A percentile compares a stretch with the other conserved stretches of the same genome.
phyloP scores from a whole-genome alignment of 2,329 filamentous ascomycete species.

The Fusarium duplospermum region DNA sequence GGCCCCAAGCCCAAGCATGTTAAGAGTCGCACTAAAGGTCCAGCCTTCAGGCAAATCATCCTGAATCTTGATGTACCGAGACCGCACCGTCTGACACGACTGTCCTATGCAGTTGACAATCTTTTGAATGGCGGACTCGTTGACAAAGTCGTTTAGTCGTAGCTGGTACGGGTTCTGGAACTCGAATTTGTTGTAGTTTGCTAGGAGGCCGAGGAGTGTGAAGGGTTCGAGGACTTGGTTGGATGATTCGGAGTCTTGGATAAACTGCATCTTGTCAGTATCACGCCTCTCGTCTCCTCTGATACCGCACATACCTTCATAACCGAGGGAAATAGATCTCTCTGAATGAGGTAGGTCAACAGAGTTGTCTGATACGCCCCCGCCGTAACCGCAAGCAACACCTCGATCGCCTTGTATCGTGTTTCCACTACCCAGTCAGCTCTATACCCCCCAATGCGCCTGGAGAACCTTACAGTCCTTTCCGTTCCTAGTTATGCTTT shows the following conservation, averaged over 20 bases:
- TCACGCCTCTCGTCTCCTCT: not conserved
- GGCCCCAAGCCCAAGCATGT: slow-evolving; percentile 84
- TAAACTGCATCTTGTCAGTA: slow-evolving; percentile 65
- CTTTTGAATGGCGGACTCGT: slow-evolving; percentile 86
- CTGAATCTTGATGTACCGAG: slow-evolving; percentile 85
- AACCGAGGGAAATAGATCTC: slow-evolving; percentile 91
- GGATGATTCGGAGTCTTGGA: slow-evolving; percentile 80
- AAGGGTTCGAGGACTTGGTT: slow-evolving; percentile 78
- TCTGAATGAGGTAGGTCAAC: slow-evolving; percentile 93
- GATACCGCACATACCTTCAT: slow-evolving; percentile 77
- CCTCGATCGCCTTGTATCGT: slow-evolving; percentile 82
- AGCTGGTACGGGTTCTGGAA: slow-evolving; percentile 96
- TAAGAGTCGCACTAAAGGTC: slow-evolving; percentile 83
- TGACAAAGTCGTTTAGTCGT: slow-evolving; percentile 93
- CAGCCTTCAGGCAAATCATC: slow-evolving; percentile 93
- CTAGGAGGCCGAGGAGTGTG: slow-evolving; percentile 84
- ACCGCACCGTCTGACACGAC: slow-evolving; percentile 75
- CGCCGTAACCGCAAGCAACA: slow-evolving; percentile 84
- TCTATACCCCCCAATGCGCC: not conserved
- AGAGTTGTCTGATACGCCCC: slow-evolving; percentile 97
- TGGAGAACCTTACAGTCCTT: slow-evolving; percentile 67
- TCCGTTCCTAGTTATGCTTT: slow-evolving; percentile 84
- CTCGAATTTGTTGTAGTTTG: slow-evolving; percentile 99
- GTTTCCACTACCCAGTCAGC: slow-evolving; percentile 70
- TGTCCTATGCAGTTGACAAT: slow-evolving; percentile 81